Base-by-base conservation (phyloP, 2,329 filamentous ascomycete species). In the Berkeleyomyces rouxiae region DNA sequence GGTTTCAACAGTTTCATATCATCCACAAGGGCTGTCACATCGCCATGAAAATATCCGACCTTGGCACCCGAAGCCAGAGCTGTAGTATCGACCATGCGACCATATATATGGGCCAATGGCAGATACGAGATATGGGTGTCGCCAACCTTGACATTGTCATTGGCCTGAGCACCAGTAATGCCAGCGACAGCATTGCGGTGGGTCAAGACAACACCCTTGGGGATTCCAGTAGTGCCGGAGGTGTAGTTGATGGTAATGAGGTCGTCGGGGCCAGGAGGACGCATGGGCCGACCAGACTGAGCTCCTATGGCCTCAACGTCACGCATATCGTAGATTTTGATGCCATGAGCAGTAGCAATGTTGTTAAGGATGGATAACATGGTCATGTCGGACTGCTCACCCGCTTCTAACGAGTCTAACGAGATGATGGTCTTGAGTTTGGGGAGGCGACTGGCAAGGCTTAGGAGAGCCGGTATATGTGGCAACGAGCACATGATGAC, bases 1-100 rank as follows among this genome's bases (percentile, higher is more conserved):
- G 93, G 93, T 64, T 84, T 83, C 63, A 99, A 78, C 46, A 90
- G 72, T 77, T 97, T 95, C 75, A 99, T 74, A 70, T 99, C 93
- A 64, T 99, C 93, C 0, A 95, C 84, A 16, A 99, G 77, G 66
- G 88, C 87, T 10, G 87, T 71, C 66, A 96, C 86, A 70, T 96
- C 90, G 62, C 93, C 93, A 68, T 93, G 89, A 81, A 96, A 99
- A 74, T 92, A 99, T 10, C 92, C 93, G 68, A 96, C 84, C 7
- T 82, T 77, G 42, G 82, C 82, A 62, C 90, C 91, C 61, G 82
- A 79, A 69, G 86, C 82, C 13, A 96, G 77, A 11, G 83, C 81
- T 3, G 79, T 77, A 71, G 95, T 87, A 71, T 99, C 93, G 47
- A 85, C 78, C 67, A 96, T 79, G 62, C 93, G 86, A 67, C 91